Evolutionary conservation across 2,329 filamentous ascomycete species (phyloP).

Genomic region (Cladophialophora bantiana): DNA sequence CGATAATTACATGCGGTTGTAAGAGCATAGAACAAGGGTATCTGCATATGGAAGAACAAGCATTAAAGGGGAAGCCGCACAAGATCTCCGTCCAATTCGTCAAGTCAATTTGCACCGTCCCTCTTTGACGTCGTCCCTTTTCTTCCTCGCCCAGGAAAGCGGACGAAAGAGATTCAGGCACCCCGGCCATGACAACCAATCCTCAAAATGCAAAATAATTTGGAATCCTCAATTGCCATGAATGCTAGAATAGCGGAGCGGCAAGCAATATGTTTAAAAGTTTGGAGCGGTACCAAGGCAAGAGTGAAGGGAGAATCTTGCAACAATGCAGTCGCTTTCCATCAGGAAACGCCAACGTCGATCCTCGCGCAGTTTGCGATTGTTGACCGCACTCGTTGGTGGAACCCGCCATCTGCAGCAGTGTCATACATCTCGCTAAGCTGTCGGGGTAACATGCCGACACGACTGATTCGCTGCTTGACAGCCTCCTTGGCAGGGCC

Average conservation of each 20-base stretch:
- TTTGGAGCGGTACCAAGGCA: neutral
- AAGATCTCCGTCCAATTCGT: neutral
- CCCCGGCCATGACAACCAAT: neutral
- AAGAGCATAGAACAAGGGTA: conserved; percentile 20
- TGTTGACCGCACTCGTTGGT: conserved; percentile 33
- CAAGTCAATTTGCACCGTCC: neutral
- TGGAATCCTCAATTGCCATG: neutral
- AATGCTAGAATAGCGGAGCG: neutral
- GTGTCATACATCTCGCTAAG: conserved; percentile 35
- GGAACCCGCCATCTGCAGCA: conserved; percentile 33
- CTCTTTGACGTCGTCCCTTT: neutral
- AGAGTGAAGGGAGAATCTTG: neutral
- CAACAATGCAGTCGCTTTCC: neutral
- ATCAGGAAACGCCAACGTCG: conserved; percentile 36
- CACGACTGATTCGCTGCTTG: conserved; percentile 28
- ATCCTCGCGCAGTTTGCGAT: conserved; percentile 34
- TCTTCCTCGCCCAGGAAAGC: neutral
- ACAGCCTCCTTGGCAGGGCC: conserved; percentile 35
- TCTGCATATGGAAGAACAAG: conserved; percentile 16
- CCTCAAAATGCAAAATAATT: neutral
- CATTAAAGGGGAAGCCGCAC: conserved; percentile 7
- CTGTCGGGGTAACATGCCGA: conserved; percentile 31
- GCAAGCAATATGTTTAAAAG: neutral
- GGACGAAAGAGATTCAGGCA: neutral
- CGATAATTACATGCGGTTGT: conserved; percentile 13